Conservation (phyloP, 2,329 filamentous ascomycete genomes). For the Verticillium nubilum region DNA sequence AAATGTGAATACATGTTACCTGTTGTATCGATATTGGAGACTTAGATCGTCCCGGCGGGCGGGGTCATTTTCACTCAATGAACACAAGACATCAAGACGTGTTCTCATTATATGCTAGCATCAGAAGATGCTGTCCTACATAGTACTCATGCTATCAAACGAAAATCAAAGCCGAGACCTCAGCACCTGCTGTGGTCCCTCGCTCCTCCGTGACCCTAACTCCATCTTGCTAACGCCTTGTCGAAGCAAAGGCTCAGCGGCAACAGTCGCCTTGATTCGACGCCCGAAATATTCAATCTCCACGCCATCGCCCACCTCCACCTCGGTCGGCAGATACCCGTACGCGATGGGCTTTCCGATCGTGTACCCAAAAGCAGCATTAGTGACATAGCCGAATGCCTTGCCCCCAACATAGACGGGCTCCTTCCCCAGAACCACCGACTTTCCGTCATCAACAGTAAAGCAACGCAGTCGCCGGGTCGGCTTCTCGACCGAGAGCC, state of each 20-base stretch:
- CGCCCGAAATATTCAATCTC: constrained; percentile 59
- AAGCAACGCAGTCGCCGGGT: constrained; percentile 39
- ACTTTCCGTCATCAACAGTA: constrained; percentile 49
- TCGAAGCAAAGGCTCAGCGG: constrained; percentile 34
- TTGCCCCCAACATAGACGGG: constrained; percentile 47
- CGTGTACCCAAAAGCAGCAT: constrained; percentile 54
- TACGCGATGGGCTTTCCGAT: constrained; percentile 54
- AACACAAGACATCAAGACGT: neutral
- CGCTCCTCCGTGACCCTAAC: neutral
- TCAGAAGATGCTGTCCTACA: neutral
- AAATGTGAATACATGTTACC: neutral
- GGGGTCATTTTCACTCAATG: no score
- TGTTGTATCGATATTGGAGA: neutral
- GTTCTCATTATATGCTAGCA: neutral
- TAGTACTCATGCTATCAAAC: neutral
- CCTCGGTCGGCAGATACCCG: constrained; percentile 44
- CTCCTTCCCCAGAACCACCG: constrained; percentile 56
- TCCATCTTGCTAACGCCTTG: neutral
- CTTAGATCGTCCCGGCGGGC: no score
- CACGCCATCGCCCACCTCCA: constrained; percentile 42
- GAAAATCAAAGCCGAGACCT: neutral
- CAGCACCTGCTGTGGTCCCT: neutral
- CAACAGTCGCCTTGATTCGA: constrained; percentile 47
- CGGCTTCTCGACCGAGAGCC: constrained; percentile 25
- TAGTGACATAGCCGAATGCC: constrained; percentile 53